Evolutionary conservation across 371 early-diverging fungal genomes (phyloP).

Genomic region (Dichotomocladium elegans): DNA sequence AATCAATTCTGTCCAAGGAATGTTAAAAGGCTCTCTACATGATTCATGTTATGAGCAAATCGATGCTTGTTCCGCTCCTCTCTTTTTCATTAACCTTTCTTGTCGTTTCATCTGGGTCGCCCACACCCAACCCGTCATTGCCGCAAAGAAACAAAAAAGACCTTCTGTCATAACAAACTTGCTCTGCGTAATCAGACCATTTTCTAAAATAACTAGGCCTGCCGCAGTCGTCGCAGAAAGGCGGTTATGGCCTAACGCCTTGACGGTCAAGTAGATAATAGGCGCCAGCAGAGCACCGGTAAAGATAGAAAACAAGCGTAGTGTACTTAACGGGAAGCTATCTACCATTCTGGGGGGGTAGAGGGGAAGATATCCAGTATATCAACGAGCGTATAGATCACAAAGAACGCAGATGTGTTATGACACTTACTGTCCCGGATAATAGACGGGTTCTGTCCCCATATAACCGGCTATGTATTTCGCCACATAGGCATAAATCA

Average conservation of each 20-base stretch:
- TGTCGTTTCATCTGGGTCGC: conserved; percentile 4
- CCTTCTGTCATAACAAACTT: conserved; percentile 23
- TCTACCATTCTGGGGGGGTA: conserved; percentile 11
- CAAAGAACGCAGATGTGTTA: no score
- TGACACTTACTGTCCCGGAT: conserved; percentile 69
- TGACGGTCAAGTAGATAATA: conserved; percentile 23
- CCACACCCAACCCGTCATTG: conserved; percentile 11
- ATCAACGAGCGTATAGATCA: background rate
- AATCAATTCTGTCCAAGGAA: background rate
- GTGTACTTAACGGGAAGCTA: conserved; percentile 19
- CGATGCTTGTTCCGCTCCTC: background rate
- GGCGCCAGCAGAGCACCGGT: conserved; percentile 27
- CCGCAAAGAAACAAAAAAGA: conserved; percentile 16
- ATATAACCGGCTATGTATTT: conserved; percentile 75
- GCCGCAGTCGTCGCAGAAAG: conserved; percentile 28
- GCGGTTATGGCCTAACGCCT: conserved; percentile 21
- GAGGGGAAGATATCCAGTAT: no score
- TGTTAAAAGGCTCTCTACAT: background rate
- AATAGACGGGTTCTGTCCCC: conserved; percentile 78
- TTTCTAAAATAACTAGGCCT: conserved; percentile 19
- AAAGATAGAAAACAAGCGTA: conserved; percentile 22
- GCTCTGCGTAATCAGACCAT: conserved; percentile 33
- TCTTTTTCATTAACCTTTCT: conserved; percentile 12
- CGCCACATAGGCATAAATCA: conserved; percentile 79
- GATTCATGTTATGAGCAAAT: background rate